Evolutionary conservation across 441 rosid genomes (phyloP).

Genomic region (Viola pubescens): DNA sequence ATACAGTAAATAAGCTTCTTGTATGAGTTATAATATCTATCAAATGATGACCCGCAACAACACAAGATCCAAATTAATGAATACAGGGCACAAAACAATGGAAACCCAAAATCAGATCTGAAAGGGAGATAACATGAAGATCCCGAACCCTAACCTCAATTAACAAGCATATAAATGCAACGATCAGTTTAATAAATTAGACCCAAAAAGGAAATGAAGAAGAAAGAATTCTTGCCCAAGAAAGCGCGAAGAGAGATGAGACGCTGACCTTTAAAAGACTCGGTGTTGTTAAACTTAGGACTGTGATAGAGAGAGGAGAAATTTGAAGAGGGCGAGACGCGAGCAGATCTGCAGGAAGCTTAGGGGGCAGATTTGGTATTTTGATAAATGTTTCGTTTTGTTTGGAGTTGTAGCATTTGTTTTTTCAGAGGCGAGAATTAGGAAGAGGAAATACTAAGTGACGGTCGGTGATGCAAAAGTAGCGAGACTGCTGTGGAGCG

Average conservation of each 20-base stretch:
- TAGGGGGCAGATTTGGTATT: constrained; percentile 6
- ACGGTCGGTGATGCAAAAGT: too few relatives aligned
- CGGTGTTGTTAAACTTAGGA: constrained; percentile 3
- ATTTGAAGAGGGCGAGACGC: constrained; percentile 14
- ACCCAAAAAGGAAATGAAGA: not conserved
- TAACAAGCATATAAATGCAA: not conserved
- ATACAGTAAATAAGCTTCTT: not conserved
- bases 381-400: not conserved
- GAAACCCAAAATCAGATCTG: constrained; percentile 6
- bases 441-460: not conserved
- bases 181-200: not conserved
- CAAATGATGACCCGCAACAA: not conserved
- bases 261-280: constrained; percentile 31
- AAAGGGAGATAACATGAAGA: not conserved
- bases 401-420: not conserved
- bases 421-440: not conserved
- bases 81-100: not conserved
- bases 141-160: not conserved
- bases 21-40: not conserved
- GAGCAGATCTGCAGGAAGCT: constrained; percentile 22
- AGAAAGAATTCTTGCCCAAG: not conserved
- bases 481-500: too few relatives aligned
- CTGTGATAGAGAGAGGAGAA: constrained; percentile 4
- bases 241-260: not conserved
- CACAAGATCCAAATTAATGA: not conserved